Evolutionary conservation across 495 filamentous ascomycete genomes (phyloP), one percentile per base, ranked within the genome.

Genomic region (Neurospora terricola): DNA sequence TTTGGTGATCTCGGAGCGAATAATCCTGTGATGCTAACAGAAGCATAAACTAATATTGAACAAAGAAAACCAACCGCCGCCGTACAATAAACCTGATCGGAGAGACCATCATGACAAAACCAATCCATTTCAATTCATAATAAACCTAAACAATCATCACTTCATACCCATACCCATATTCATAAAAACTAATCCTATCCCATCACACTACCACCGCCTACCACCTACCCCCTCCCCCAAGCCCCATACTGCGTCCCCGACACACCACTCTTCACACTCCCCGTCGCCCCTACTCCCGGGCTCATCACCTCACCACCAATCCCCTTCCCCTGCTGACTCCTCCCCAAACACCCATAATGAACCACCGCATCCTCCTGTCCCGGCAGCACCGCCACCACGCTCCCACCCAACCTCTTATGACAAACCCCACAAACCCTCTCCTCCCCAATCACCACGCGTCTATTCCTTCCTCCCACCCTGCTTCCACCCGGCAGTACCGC

Each of bases 401-500:
- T 96, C 16, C 92, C 90, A 8, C 96, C 96, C 74, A 99, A 87
- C 72, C 96, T 83, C 83, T 97, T 98, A 80, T 97, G 91, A 79
- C 96, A 99, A 43, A 96, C 91, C 12, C 91, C 90, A 80, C 96
- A 99, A 30, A 96, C 91, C 73, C 92, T 86, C 75, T 98, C 94
- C 76, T 99, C 95, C 2, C 84, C 86, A 72, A 99, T 88, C 9
- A 93, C 88, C 38, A 97, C 93, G 74, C 90, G 85, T 72, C 92
- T 84, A 77, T 91, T 93, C 75, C 90, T 83, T 5, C 87, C 88
- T 18, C 84, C 86, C 36, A 84, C 83, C 0, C 88, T 89, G 10
- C 87, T 88, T 18, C 84, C 86, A 83, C 89, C 8, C 83, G 21
- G 34, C 34, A 34, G 21, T 4, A 54, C 45, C 21, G 45, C 45